Base-by-base conservation (phyloP, 441 rosid genomes). In the Geranium incanum region DNA sequence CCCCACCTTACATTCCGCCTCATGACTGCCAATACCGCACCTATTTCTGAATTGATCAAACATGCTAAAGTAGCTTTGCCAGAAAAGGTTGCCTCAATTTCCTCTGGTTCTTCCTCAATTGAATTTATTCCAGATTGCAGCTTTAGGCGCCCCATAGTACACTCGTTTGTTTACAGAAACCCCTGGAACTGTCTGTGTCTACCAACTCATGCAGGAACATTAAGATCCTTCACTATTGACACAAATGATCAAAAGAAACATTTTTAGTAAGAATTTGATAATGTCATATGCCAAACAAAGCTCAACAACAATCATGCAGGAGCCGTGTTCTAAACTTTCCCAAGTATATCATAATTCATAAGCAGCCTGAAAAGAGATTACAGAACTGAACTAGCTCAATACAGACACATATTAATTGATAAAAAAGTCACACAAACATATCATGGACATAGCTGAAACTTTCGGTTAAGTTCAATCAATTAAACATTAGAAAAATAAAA, bases 1-100 rank as follows among this genome's bases (percentile, higher is more conserved):
- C 96, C 97, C 99, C 97, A 94, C 68, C 97, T 79, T n/a, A 85
- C 96, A 79, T 94, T 94, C 80, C 95, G 92, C 81, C 99, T 85
- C 97, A 94, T 92, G 71, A 94, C 93, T 67, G 97, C 87, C 86
- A 94, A 85, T 66, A 94, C 97, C 0, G 96, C 97, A 69, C 97
- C 92, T 67, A 94, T 86, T 77, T 94, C 99, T 13, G 91, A 84
- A 78, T 89, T 94, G 70, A 94, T 86, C 89, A 88, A 83, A 38
- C 92, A 88, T 6, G 94, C 90, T 23, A 89, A 73, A 69, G 88
- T 84, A 64, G 83, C 87, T 66, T 74, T 85, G 82, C 76, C 81
- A 50, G 95, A 80, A 72, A 74, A 74, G 39, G 86, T 73, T 13
- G 78, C 74, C 69, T 84, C 95, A 70, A 71, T 81, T 66, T 89